A percentile compares a stretch with the other conserved stretches of the same genome.
Conservation (phyloP, 176 grass and related monocot genomes). For the Eremochloa ophiuroides region DNA sequence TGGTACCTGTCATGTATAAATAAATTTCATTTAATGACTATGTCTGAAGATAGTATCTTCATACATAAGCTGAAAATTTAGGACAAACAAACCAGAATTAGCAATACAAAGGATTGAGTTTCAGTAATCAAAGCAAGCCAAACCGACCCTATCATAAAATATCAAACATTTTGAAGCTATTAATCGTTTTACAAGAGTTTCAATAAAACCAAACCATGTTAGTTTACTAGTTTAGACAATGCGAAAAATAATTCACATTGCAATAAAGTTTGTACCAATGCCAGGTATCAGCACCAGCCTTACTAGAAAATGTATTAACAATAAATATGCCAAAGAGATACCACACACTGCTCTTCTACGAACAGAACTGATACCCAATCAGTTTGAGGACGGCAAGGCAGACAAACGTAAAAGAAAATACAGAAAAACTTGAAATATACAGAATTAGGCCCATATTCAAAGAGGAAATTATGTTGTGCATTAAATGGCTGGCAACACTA, state of each 20-base stretch:
- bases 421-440: slow-evolving; percentile 1
- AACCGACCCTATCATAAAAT: not conserved
- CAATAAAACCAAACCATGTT: not conserved
- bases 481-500: slow-evolving; percentile 25
- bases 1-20: slow-evolving; percentile 42
- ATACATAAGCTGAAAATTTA: not conserved
- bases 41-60: slow-evolving; percentile 20
- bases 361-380: not conserved
- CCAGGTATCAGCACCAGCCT: not conserved
- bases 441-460: slow-evolving; percentile 5
- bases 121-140: not conserved
- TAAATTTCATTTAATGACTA: not conserved
- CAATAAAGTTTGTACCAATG: not conserved
- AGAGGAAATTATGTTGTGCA: not conserved
- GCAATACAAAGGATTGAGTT: not conserved
- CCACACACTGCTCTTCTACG: not conserved
- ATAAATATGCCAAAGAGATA: not conserved
- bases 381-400: not conserved
- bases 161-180: not conserved
- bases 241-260: not conserved
- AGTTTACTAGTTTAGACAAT: not conserved
- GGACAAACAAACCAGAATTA: not conserved
- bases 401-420: not conserved
- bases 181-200: not conserved
- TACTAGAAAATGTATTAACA: not conserved